Evolutionary conservation across 768 basidiomycete genomes (phyloP).

Genomic region (Lactifluus pinguis): DNA sequence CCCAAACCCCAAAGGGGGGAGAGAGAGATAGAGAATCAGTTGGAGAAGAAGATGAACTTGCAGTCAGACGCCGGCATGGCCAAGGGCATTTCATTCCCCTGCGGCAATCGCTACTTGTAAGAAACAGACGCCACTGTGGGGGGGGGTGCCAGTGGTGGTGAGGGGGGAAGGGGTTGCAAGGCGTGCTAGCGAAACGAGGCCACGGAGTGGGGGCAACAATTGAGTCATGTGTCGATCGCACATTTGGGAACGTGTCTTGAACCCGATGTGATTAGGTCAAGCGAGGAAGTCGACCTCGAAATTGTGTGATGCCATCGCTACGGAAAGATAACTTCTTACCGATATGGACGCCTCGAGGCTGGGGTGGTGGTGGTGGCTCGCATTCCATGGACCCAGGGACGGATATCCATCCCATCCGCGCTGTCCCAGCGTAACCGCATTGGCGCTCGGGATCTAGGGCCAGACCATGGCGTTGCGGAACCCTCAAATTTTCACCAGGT

Average conservation of each 20-base stretch:
- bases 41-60: neutral
- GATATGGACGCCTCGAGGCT: slow-evolving; percentile 16
- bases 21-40: neutral
- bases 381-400: slow-evolving; percentile 8
- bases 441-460: slow-evolving; percentile 9
- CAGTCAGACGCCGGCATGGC: neutral
- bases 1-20: neutral
- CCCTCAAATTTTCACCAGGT: slow-evolving; percentile 8
- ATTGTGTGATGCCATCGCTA: slow-evolving; percentile 10
- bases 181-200: slow-evolving; percentile 8
- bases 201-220: neutral
- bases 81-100: neutral
- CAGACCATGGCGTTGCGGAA: slow-evolving; percentile 12
- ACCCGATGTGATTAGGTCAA: slow-evolving; percentile 6
- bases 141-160: too few species aligned
- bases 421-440: slow-evolving; percentile 8
- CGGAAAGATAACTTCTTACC: slow-evolving; percentile 1
- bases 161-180: neutral
- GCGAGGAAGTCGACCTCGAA: slow-evolving; percentile 1
- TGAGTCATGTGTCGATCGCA: slow-evolving; percentile 17
- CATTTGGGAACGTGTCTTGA: slow-evolving; percentile 8
- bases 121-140: slow-evolving; percentile 1
- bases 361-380: neutral
- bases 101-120: neutral
- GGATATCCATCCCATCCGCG: slow-evolving; percentile 14